Base-by-base conservation (phyloP, 305 asterid genomes). In the Lippia alba region DNA sequence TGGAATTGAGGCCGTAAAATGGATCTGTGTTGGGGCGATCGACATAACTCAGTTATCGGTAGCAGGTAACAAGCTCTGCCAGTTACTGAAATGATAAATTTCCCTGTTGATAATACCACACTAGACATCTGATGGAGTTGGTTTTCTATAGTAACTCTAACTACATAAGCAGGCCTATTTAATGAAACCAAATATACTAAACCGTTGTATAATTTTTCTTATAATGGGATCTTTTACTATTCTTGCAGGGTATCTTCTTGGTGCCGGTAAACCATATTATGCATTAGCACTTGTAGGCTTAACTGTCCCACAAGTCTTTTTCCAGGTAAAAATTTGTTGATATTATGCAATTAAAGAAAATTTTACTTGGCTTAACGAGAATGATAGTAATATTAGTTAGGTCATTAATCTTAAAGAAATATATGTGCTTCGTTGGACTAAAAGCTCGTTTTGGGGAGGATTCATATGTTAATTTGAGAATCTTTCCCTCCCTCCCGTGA, bases 21-120 rank as follows among this genome's bases (percentile, higher is more conserved):
- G 99, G 99, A 91, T 94, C 64, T 94, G 97, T 41, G 97, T 94
- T 66, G 97, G 99, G 57, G 99, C 99, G 60, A 94, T 94, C 12
- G 99, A 94, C 89, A 48, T 94, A 69, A 94, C 99, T 79, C 99
- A 94, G 77, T 40, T 94, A 81, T 91, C 96, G 5, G 96, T 94
- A 80, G 97, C 97, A 63, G 98, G 98, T 91, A 80, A 61, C 30
- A 24, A n/a, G 5, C 4, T 65, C 56, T 46, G 61, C 8, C 50
- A 34, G 14, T 14, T 3, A 9, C 39, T 4, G 15, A 40, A 49
- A 57, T 49, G 17, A 57, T 58, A 36, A 62, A 24, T 56, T 54
- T 39, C 40, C 17, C 40, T 5, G 16, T 55, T 17, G 18, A 54
- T 55, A 19, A 18, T 55, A 8, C 18, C 54, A 49, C 18, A 49